Conservation (phyloP, 148 eudicot genomes). For the Silene uniflora region DNA sequence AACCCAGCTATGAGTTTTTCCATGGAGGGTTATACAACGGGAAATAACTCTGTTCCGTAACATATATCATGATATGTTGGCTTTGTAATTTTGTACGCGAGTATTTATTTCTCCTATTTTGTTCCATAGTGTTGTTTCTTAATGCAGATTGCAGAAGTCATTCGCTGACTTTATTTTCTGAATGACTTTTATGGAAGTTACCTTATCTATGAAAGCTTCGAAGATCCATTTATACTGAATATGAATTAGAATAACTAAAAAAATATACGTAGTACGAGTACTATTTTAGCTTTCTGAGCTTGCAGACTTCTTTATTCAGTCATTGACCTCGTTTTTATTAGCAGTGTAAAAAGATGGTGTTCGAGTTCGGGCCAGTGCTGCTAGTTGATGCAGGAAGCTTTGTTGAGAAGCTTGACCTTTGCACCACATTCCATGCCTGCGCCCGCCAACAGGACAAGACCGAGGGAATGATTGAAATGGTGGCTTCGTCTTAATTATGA, state of each 20-base stretch:
- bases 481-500: slow-evolving; percentile 32
- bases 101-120: too few species aligned
- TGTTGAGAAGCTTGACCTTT: slow-evolving; percentile 60
- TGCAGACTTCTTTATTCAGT: neutral
- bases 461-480: slow-evolving; percentile 29
- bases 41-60: too few species aligned
- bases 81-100: too few species aligned
- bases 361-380: slow-evolving; percentile 70
- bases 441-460: slow-evolving; percentile 12
- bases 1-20: too few species aligned
- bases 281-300: neutral
- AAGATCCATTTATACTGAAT: neutral
- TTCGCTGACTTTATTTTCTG: too few species aligned
- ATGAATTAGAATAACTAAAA: neutral
- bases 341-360: slow-evolving; percentile 80
- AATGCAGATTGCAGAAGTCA: too few species aligned
- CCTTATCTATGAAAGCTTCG: neutral
- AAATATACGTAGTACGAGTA: too few species aligned
- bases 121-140: too few species aligned
- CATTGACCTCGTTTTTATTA: neutral
- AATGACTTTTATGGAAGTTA: too few species aligned
- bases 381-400: slow-evolving; percentile 55
- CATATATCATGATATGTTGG: too few species aligned
- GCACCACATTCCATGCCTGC: slow-evolving; percentile 70
- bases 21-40: too few species aligned